Percentiles rank a stretch among this genome's conserved stretches.
Conservation (phyloP, 306 rosid genomes). For the Begonia loranthoides region DNA sequence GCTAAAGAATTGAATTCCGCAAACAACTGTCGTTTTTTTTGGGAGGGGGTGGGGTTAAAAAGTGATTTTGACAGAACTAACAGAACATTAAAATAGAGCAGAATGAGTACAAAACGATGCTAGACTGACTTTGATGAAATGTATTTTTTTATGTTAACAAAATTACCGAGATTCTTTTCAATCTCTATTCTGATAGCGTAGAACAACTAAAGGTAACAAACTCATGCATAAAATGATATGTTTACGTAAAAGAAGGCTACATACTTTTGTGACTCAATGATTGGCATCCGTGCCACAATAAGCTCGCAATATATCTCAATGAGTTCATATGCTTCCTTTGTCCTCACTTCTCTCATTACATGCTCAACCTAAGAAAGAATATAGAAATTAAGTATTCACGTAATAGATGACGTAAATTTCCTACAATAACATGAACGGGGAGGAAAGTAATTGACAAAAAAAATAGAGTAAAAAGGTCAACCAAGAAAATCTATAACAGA, state of each 20-base stretch:
- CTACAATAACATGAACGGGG: too few species aligned
- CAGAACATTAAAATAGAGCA: too few species aligned
- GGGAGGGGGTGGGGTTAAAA: too few species aligned
- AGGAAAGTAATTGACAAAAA: too few species aligned
- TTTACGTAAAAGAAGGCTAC: conserved; percentile 6
- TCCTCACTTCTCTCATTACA: conserved; percentile 85
- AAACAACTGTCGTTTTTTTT: not conserved
- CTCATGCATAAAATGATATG: too few species aligned
- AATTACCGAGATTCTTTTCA: not conserved
- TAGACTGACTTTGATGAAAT: not conserved
- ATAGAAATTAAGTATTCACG: conserved; percentile 5
- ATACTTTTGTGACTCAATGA: conserved; percentile 89
- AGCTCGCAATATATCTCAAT: conserved; percentile 87
- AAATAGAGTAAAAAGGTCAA: too few species aligned
- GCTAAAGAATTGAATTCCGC: conserved; percentile 8
- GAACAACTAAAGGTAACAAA: too few species aligned
- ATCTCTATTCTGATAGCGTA: not conserved
- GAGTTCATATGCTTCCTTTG: conserved; percentile 73
- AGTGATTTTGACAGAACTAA: too few species aligned
- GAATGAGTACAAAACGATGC: too few species aligned
- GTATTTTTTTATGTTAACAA: not conserved
- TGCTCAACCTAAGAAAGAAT: conserved; percentile 68
- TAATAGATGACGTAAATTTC: too few species aligned
- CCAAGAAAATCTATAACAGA: too few species aligned
- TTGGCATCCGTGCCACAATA: conserved; percentile 67